Percentiles rank a stretch among this genome's conserved stretches.
phyloP scores from a whole-genome alignment of 352 stramenopile genomes.

The Globisporangium uncinulatum region DNA sequence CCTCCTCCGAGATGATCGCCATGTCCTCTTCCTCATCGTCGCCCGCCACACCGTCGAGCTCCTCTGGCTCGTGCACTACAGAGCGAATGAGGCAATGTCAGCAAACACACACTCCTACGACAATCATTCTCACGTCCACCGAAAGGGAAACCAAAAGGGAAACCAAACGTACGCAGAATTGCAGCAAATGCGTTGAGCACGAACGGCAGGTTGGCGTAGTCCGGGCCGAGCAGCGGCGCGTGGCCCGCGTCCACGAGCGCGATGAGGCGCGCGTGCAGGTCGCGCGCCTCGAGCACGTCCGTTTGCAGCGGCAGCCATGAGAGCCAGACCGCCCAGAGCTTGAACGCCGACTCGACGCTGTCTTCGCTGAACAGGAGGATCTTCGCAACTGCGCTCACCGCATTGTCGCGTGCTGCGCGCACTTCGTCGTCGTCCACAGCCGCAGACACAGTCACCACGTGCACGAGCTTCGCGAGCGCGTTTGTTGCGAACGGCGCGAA shows the following conservation, averaged over 20 bases:
- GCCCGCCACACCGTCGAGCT: conserved; percentile 42
- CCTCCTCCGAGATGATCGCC: conserved; percentile 58
- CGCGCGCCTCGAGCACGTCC: conserved; percentile 71
- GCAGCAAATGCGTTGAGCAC: conserved; percentile 77
- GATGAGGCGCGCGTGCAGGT: conserved; percentile 72
- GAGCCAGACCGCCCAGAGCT: conserved; percentile 72
- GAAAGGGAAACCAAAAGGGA: neutral
- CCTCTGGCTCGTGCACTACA: conserved; percentile 55
- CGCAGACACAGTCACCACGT: conserved; percentile 45
- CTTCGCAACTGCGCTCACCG: conserved; percentile 78
- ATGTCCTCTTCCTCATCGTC: conserved; percentile 68
- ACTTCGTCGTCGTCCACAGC: conserved; percentile 57
- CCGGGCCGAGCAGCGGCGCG: conserved; percentile 50
- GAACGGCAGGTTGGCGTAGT: conserved; percentile 55
- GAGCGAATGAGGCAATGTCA: conserved; percentile 12
- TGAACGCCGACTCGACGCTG: conserved; percentile 40
- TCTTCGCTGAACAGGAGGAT: conserved; percentile 56
- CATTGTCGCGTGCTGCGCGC: conserved; percentile 71
- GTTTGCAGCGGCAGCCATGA: conserved; percentile 75
- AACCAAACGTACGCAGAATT: conserved; percentile 51
- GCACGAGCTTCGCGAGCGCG: conserved; percentile 69
- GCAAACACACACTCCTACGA: conserved; percentile 2
- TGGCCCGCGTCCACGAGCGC: conserved; percentile 53
- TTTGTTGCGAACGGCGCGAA: conserved; percentile 67
- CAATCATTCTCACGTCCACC: conserved; percentile 1